These are phyloP conservation scores for Tagetes patula DNA, from an alignment of 129 eudicot genomes.

Conservation along the genomic window DNA sequence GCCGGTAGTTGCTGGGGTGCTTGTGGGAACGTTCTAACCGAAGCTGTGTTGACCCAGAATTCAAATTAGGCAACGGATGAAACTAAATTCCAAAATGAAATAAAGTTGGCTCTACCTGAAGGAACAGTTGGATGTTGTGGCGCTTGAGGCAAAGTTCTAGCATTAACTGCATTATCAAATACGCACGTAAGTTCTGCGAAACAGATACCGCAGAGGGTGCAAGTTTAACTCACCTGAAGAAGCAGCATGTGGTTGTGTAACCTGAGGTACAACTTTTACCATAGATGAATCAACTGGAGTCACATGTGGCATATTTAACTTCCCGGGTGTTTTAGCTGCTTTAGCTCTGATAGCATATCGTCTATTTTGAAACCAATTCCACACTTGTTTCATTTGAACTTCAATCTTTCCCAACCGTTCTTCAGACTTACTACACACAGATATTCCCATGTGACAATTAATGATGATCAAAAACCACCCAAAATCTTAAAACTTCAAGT, in stretches of 20 bases:
- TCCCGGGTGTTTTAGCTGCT: slow-evolving; percentile 62
- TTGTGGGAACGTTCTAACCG: slow-evolving; percentile 48
- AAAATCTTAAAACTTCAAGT: not conserved
- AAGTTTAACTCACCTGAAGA: slow-evolving; percentile 42
- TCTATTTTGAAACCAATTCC: slow-evolving; percentile 98
- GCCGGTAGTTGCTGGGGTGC: slow-evolving; percentile 45
- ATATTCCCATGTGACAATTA: not conserved
- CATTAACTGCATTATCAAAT: slow-evolving; percentile 33
- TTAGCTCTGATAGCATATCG: slow-evolving; percentile 86
- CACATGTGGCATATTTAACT: slow-evolving; percentile 37
- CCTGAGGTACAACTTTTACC: slow-evolving; percentile 50
- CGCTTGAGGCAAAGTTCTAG: slow-evolving; percentile 47
- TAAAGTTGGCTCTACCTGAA: slow-evolving; percentile 36
- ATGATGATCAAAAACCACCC: not conserved
- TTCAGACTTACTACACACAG: slow-evolving; percentile 48
- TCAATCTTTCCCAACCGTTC: slow-evolving; percentile 73
- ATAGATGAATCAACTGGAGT: slow-evolving; percentile 47
- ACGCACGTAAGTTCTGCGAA: slow-evolving; percentile 17
- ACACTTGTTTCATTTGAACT: slow-evolving; percentile 93
- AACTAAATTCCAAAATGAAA: not conserved
- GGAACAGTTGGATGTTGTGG: slow-evolving; percentile 51
- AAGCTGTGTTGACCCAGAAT: slow-evolving; percentile 36
- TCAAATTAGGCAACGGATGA: slow-evolving; percentile 12
- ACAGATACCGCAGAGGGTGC: slow-evolving; percentile 14
- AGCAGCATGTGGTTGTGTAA: slow-evolving; percentile 45